Evolutionary conservation across 2,329 filamentous ascomycete genomes (phyloP).

Genomic region (Fusarium sp.): DNA sequence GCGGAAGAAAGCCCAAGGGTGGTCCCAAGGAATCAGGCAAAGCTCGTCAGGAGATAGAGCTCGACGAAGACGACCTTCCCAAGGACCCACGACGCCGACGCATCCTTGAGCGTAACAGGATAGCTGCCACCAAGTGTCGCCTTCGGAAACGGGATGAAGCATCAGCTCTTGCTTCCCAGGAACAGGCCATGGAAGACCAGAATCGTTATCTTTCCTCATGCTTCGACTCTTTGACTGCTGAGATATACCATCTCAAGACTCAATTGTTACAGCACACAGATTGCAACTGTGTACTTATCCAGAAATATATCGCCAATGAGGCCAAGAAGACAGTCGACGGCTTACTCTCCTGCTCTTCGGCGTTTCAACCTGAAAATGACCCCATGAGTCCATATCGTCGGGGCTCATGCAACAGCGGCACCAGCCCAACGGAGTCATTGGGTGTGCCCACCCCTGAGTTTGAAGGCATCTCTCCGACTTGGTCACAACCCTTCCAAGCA

Average conservation of each 20-base stretch:
- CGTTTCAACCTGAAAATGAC: constrained; percentile 31
- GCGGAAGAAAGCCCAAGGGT: constrained; percentile 48
- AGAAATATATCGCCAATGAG: constrained; percentile 52
- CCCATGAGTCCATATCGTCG: constrained; percentile 38
- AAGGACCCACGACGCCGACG: constrained; percentile 47
- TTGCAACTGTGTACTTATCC: constrained; percentile 52
- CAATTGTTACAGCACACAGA: constrained; percentile 51
- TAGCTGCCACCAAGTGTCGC: constrained; percentile 54
- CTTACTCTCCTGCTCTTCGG: constrained; percentile 33
- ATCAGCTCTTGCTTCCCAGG: constrained; percentile 49
- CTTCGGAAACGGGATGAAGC: constrained; percentile 52
- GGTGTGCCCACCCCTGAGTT: constrained; percentile 42
- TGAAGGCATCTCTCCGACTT: constrained; percentile 39
- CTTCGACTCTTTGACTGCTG: constrained; percentile 48
- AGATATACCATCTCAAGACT: constrained; percentile 52
- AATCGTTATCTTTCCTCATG: constrained; percentile 50
- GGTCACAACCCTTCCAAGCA: constrained; percentile 44
- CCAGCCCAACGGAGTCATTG: constrained; percentile 48
- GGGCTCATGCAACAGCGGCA: constrained; percentile 45
- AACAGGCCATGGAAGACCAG: constrained; percentile 51
- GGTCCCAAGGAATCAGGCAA: constrained; percentile 29
- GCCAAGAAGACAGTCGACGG: constrained; percentile 51
- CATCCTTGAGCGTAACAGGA: constrained; percentile 52
- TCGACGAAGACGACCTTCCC: constrained; percentile 43
- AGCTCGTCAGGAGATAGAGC: constrained; percentile 26